These are phyloP conservation scores for Aspergillus fischeri DNA, from an alignment of 2,329 filamentous ascomycete species.

Conservation along the genomic window DNA sequence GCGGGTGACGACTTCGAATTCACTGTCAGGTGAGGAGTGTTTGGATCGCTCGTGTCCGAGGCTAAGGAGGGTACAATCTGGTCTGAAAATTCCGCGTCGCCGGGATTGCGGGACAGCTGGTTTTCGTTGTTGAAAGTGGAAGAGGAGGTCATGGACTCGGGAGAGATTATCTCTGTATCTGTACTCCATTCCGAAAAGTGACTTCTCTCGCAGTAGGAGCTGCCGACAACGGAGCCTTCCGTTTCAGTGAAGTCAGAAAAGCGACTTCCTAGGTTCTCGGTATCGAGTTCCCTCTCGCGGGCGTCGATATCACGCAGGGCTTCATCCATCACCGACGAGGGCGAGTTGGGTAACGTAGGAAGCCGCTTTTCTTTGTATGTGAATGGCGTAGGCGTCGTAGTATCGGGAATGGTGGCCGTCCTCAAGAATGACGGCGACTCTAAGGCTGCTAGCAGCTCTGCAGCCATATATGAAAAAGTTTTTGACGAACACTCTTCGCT, in stretches of 20 bases:
- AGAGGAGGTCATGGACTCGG: constrained; percentile 34
- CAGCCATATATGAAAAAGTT: constrained; percentile 1
- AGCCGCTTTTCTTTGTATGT: constrained; percentile 37
- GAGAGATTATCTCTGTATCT: constrained; percentile 33
- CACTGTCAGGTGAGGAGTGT: constrained; percentile 34
- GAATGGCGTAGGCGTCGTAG: constrained; percentile 23
- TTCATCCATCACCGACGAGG: constrained; percentile 43
- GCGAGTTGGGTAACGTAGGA: constrained; percentile 44
- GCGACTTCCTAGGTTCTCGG: constrained; percentile 35
- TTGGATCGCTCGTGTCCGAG: constrained; percentile 28
- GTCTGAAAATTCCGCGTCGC: constrained; percentile 18
- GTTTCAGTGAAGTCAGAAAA: constrained; percentile 40
- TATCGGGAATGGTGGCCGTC: constrained; percentile 17
- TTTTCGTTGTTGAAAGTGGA: constrained; percentile 28
- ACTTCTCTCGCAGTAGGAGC: constrained; percentile 31
- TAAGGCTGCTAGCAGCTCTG: constrained; percentile 9
- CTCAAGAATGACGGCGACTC: constrained; percentile 22
- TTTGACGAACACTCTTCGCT: constrained; percentile 13
- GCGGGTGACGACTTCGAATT: constrained; percentile 27
- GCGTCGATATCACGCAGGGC: constrained; percentile 34
- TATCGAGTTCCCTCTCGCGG: constrained; percentile 28
- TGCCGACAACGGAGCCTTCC: constrained; percentile 24
- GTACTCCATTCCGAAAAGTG: constrained; percentile 41
- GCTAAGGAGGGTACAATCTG: constrained; percentile 19
- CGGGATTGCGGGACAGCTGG: constrained; percentile 16